phyloP scores from a whole-genome alignment of 169 alveolate species.

The Plasmodium malariae region DNA sequence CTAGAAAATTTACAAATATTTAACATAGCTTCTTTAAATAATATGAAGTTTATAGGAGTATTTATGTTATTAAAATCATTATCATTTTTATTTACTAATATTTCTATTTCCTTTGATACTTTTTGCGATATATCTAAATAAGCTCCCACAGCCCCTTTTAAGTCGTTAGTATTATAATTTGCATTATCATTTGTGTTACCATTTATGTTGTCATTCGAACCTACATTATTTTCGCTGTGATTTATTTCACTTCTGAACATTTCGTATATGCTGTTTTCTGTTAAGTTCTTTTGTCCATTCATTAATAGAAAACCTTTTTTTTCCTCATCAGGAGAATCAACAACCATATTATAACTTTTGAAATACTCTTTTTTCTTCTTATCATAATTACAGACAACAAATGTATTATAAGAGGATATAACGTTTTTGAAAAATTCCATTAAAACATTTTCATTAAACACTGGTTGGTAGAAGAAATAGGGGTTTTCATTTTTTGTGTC shows the following conservation, averaged over 20 bases:
- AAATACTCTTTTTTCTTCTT: constrained; percentile 59
- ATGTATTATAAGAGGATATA: constrained; percentile 71
- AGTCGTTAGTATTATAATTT: not conserved
- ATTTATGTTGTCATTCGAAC: not conserved
- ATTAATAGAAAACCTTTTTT: constrained; percentile 1
- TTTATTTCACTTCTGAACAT: not conserved
- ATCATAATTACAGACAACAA: constrained; percentile 54
- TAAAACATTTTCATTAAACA: constrained; percentile 46
- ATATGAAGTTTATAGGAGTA: constrained; percentile 67
- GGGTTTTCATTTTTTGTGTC: constrained; percentile 76
- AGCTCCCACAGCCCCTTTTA: constrained; percentile 15
- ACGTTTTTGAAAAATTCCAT: constrained; percentile 62
- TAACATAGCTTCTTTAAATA: constrained; percentile 74
- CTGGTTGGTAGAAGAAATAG: constrained; percentile 71
- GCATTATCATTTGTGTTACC: not conserved
- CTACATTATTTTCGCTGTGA: not conserved
- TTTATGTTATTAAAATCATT: constrained; percentile 48
- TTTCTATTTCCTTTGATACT: constrained; percentile 62
- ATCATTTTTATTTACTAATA: constrained; percentile 56
- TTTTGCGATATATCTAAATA: constrained; percentile 34
- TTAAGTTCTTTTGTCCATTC: not conserved
- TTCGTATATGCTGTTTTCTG: constrained; percentile 3
- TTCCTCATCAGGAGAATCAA: not conserved
- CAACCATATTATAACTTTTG: not conserved
- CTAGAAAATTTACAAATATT: constrained; percentile 75